phyloP scores from a whole-genome alignment of 164 flowering plant species.

The Vitis labrusca region DNA sequence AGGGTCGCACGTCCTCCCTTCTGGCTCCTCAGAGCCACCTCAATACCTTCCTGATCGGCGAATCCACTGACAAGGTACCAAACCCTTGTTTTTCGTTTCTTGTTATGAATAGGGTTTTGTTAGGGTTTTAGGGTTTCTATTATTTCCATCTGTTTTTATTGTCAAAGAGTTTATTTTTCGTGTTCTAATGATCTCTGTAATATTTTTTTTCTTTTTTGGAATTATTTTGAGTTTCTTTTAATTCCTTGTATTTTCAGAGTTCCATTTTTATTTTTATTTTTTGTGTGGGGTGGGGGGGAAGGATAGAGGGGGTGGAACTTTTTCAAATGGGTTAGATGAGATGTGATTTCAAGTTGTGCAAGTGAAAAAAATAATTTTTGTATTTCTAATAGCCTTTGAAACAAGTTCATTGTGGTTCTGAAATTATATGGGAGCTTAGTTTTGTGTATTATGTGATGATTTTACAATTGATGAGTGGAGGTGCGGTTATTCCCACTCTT shows the following conservation, averaged over 20 bases:
- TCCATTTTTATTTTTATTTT: too few species aligned
- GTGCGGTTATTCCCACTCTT: too few species aligned
- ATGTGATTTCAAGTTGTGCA: too few species aligned
- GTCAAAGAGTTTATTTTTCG: too few species aligned
- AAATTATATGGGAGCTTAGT: neutral
- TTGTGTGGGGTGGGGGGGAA: too few species aligned
- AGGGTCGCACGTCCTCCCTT: conserved; percentile 24
- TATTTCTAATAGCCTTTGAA: neutral
- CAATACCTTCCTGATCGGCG: neutral
- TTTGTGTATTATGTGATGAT: neutral
- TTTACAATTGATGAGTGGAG: neutral
- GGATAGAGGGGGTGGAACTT: too few species aligned
- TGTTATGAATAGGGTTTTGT: conserved; percentile 23
- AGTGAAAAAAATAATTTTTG: too few species aligned
- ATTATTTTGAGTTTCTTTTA: too few species aligned
- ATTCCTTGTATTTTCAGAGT: too few species aligned
- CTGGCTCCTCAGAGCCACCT: conserved; percentile 18
- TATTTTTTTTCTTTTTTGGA: too few species aligned
- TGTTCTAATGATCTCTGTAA: too few species aligned
- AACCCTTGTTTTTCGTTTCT: neutral
- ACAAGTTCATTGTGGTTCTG: neutral
- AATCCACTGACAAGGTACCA: conserved; percentile 24
- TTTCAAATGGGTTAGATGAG: too few species aligned
- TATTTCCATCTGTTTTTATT: neutral
- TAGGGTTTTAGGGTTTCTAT: conserved; percentile 32